A percentile compares a stretch with the other conserved stretches of the same genome.
These are phyloP conservation scores for Nevesoporus exiguus DNA, from an alignment of 768 basidiomycete species.

Conservation along the genomic window DNA sequence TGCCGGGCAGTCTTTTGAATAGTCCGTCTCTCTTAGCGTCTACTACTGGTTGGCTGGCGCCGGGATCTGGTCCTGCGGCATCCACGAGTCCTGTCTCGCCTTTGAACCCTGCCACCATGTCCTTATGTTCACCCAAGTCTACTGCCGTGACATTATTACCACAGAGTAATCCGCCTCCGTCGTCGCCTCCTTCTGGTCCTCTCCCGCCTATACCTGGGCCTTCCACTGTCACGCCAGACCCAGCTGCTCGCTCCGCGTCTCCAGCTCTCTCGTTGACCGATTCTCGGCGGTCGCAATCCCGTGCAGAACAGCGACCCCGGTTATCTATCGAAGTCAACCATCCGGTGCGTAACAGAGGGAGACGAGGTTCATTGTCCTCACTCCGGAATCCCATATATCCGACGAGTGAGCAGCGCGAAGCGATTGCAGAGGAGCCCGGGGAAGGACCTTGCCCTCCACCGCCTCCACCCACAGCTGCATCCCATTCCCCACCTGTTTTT, in stretches of 20 bases:
- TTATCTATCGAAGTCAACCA: conserved; percentile 14
- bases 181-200: conserved; percentile 53
- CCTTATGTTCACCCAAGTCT: conserved; percentile 17
- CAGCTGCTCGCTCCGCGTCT: conserved; percentile 30
- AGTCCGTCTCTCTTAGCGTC: conserved; percentile 16
- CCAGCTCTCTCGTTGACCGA: conserved; percentile 22
- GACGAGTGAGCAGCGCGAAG: conserved; percentile 5
- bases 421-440: conserved; percentile 20
- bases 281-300: conserved; percentile 17
- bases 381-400: conserved; percentile 23
- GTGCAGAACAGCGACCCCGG: conserved; percentile 16
- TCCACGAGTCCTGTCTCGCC: neutral
- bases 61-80: neutral
- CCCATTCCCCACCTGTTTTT: conserved; percentile 3
- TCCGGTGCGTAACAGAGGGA: conserved; percentile 15
- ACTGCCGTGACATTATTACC: conserved; percentile 2
- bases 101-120: conserved; percentile 2
- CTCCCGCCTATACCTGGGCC: conserved; percentile 67
- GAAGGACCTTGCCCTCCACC: neutral
- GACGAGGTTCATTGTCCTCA: conserved; percentile 29
- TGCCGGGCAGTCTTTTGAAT: conserved; percentile 1
- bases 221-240: conserved; percentile 50
- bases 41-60: conserved; percentile 1
- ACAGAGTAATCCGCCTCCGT: conserved; percentile 50
- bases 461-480: neutral